Conservation (phyloP, 805 yeast genomes). For the Barnettozyma populi region DNA sequence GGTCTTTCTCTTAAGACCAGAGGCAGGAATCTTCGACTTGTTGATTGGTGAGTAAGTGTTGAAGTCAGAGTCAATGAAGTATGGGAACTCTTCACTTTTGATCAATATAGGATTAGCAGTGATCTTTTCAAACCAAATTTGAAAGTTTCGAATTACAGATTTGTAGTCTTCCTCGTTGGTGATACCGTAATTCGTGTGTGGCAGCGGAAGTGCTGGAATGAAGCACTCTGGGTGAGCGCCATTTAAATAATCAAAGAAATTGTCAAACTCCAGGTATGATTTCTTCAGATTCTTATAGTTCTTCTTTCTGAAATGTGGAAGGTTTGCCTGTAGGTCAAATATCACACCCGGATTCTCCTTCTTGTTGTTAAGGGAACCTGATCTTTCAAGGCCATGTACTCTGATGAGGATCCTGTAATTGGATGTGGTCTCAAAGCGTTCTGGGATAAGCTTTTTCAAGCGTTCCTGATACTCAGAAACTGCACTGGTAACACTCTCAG, state of each 20-base stretch:
- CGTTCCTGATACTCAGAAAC: constrained; percentile 3
- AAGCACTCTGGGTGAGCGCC: constrained; percentile 87
- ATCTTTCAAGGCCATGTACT: constrained; percentile 66
- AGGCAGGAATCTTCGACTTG: constrained; percentile 59
- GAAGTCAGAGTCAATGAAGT: constrained; percentile 75
- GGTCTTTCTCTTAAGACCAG: constrained; percentile 84
- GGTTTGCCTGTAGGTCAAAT: constrained; percentile 61
- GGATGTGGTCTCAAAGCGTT: constrained; percentile 20
- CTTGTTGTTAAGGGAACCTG: constrained; percentile 44
- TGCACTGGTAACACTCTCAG: constrained; percentile 1
- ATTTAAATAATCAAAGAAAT: constrained; percentile 70
- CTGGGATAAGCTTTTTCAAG: constrained; percentile 18
- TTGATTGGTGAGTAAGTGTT: constrained; percentile 45
- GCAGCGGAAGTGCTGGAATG: constrained; percentile 80
- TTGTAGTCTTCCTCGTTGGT: constrained; percentile 75
- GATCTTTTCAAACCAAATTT: constrained; percentile 81
- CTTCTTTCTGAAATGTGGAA: constrained; percentile 71
- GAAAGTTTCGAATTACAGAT: constrained; percentile 55
- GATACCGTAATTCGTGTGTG: constrained; percentile 74
- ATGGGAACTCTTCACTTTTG: constrained; percentile 82
- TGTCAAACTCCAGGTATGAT: constrained; percentile 70
- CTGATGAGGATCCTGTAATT: constrained; percentile 44
- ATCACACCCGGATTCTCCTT: constrained; percentile 75
- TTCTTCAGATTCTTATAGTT: constrained; percentile 71
- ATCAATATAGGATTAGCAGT: constrained; percentile 71